A percentile compares a stretch with the other conserved stretches of the same genome.
These are phyloP conservation scores for Syncephalastrum monosporum DNA, from an alignment of 371 early-diverging fungal species.

Conservation along the genomic window DNA sequence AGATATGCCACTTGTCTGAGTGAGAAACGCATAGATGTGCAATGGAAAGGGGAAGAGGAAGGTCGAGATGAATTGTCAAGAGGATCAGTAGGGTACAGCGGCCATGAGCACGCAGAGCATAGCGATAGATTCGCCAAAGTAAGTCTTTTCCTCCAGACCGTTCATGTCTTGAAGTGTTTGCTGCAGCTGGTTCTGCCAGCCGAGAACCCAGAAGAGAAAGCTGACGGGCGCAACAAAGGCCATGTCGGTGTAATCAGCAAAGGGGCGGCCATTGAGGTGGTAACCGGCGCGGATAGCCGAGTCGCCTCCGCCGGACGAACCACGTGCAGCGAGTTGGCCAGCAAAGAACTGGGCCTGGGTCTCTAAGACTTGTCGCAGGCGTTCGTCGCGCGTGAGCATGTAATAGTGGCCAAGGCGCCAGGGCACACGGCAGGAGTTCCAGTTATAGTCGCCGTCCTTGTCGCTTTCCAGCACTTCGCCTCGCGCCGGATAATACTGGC, in stretches of 20 bases:
- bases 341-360: constrained; percentile 61
- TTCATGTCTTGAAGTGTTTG: constrained; percentile 51
- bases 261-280: constrained; percentile 49
- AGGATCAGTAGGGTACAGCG: constrained; percentile 31
- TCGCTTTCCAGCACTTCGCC: constrained; percentile 52
- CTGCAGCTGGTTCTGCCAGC: constrained; percentile 41
- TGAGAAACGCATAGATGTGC: no score
- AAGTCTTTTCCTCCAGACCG: constrained; percentile 46
- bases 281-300: constrained; percentile 59
- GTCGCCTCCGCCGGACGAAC: constrained; percentile 28
- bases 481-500: constrained; percentile 45
- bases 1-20: no score
- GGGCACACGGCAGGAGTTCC: constrained; percentile 60
- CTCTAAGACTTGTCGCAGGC: constrained; percentile 48
- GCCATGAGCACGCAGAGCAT: constrained; percentile 57
- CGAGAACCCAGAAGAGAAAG: constrained; percentile 56
- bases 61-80: no score
- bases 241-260: constrained; percentile 58
- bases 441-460: constrained; percentile 52
- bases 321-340: constrained; percentile 31
- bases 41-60: no score
- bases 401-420: constrained; percentile 66
- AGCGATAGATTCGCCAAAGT: constrained; percentile 66
- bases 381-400: constrained; percentile 52
- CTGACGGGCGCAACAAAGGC: constrained; percentile 64